Base-by-base conservation (phyloP, 192 early-diverging fungal genomes). In the Chytriomyces sp. region DNA sequence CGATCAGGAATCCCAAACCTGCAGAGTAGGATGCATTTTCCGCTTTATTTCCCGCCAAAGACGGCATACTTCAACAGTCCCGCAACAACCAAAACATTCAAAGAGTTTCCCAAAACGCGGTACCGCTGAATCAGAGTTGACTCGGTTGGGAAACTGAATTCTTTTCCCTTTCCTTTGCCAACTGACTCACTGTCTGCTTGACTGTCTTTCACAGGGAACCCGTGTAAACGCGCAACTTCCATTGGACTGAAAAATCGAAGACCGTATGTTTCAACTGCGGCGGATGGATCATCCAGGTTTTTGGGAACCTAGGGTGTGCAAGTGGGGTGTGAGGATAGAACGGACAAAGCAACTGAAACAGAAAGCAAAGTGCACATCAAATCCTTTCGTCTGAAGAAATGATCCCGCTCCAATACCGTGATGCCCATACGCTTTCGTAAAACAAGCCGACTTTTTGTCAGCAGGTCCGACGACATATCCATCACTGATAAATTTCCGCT, bases 81-180 rank as follows among this genome's bases (percentile, higher is more conserved):
- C 0, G 91, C 82, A 0, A 97, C 95, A 0, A 97, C 90, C 59
- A 83, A 87, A 61, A 94, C 91, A 68, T 92, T 98, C 24, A 98
- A 86, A 46, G 92, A 94, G 76, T 98, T 98, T 1, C 96, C 96
- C 18, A 98, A 80, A 47, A 95, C 86, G n/a, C 91, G 83, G 75
- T 94, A 97, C 61, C 86, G 77, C 77, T 98, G 96, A 73, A 89
- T 92, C 20, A 86, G 69, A 2, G 86, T 92, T 10, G 90, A 88
- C 3, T 73, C 77, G 5, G 66, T 76, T 0, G 95, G 95, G 50
- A 97, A 95, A 11, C 77, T 72, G 61, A 98, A 93, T 28, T 63
- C 67, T 50, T 78, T 71, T 16, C 16, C 18, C 23, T 72, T 53
- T 16, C 28, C 53, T 59, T 46, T 46, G 43, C 18, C 46, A 16